Percentiles rank a stretch among this genome's conserved stretches.
phyloP scores from a whole-genome alignment of 1,139 yeast genomes.

The Geotrichum siamense region DNA sequence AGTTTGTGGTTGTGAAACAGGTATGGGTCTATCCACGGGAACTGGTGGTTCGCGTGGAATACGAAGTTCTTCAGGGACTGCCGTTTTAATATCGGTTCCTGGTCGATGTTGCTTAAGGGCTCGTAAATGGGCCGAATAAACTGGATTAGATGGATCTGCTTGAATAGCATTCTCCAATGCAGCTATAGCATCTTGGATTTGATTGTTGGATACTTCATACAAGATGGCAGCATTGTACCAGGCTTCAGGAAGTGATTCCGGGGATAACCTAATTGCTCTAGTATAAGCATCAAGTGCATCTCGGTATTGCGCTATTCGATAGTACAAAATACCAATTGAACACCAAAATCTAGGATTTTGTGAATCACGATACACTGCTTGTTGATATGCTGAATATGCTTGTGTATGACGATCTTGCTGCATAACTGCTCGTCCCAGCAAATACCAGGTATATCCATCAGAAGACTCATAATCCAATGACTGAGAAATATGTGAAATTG shows the following conservation, averaged over 20 bases:
- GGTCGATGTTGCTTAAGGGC: constrained; percentile 10
- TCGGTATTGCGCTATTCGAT: constrained; percentile 89
- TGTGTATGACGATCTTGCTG: constrained; percentile 89
- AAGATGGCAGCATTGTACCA: constrained; percentile 98
- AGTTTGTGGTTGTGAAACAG: constrained; percentile 9
- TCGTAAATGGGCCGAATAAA: constrained; percentile 74
- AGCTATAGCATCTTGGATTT: constrained; percentile 87
- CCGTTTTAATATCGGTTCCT: constrained; percentile 7
- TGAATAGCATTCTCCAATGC: constrained; percentile 96
- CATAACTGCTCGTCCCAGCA: constrained; percentile 94
- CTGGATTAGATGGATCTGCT: constrained; percentile 88
- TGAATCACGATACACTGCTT: constrained; percentile 93
- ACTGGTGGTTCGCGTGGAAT: constrained; percentile 17
- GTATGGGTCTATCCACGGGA: constrained; percentile 20
- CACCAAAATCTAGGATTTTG: constrained; percentile 99
- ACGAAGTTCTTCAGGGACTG: constrained; percentile 16
- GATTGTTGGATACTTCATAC: constrained; percentile 95
- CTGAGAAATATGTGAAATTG: constrained; percentile 72
- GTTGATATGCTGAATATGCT: constrained; percentile 97
- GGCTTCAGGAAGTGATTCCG: constrained; percentile 82
- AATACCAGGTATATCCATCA: constrained; percentile 97
- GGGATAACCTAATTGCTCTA: constrained; percentile 88
- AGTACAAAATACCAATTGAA: constrained; percentile 92
- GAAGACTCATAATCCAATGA: constrained; percentile 82
- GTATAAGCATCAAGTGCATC: constrained; percentile 98